phyloP scores from a whole-genome alignment of 768 basidiomycete genomes.

The Sarcomyxa edulis region DNA sequence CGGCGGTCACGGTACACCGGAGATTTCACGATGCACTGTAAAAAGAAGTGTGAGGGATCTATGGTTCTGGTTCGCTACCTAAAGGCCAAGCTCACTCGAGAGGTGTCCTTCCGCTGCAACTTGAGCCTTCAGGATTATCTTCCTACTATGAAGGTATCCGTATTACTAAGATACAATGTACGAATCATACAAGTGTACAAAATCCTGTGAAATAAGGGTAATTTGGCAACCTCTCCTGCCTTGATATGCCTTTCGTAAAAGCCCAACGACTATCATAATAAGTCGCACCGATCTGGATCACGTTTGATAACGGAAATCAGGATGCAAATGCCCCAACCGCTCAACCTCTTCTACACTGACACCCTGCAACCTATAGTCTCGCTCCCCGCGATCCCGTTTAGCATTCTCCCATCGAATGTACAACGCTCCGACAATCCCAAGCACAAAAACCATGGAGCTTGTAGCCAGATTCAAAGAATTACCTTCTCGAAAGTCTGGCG shows the following conservation, averaged over 20 bases:
- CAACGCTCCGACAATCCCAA: constrained; percentile 22
- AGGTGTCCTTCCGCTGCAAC: constrained; percentile 71
- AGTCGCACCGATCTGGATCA: too few relatives aligned
- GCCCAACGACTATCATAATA: too few relatives aligned
- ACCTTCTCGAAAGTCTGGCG: constrained; percentile 42
- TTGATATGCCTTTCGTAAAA: too few relatives aligned
- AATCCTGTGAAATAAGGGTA: too few relatives aligned
- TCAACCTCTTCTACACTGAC: constrained; percentile 31
- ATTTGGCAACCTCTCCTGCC: too few relatives aligned
- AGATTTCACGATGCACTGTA: too few relatives aligned
- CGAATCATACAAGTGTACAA: too few relatives aligned
- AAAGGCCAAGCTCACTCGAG: constrained; percentile 87
- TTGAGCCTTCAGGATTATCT: constrained; percentile 82
- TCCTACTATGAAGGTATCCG: constrained; percentile 62
- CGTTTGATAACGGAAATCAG: constrained; percentile 36
- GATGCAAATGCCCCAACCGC: constrained; percentile 40
- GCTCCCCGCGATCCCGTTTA: constrained; percentile 35
- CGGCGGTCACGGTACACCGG: too few relatives aligned
- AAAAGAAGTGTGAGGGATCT: constrained; percentile 87
- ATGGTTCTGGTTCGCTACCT: constrained; percentile 89
- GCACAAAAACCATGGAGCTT: constrained; percentile 22
- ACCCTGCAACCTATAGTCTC: constrained; percentile 33
- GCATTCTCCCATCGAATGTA: constrained; percentile 38
- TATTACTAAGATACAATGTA: too few relatives aligned
- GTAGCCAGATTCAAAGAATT: constrained; percentile 40